Evolutionary conservation across 176 grass and related monocot species (phyloP), one percentile per base, ranked within the genome.

Genomic region (Dactylis glomerata): DNA sequence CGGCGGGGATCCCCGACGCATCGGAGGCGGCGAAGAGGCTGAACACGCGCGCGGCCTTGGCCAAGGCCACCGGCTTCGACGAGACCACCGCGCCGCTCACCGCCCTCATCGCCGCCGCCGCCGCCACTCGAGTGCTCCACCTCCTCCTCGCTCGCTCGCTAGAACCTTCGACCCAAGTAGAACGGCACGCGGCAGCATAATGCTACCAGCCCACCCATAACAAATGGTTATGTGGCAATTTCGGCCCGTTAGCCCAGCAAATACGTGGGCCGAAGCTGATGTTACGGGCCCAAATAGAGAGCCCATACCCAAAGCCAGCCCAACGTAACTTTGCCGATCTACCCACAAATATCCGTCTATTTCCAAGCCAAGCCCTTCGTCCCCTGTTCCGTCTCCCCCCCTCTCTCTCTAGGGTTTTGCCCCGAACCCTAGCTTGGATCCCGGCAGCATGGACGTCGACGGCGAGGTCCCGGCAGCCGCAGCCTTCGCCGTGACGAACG

Each of bases 361-460:
- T 82, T 72, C 19, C 15, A 52, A 77, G 3, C 64, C 73, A 55
- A 6, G 32, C 40, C 13, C 69, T 62, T 61, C 78, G 40, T 23
- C 54, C 40, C 31, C 58, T 13, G 24, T 27, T 54, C 33, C 12
- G 6, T 58, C 37, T 51, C 63, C 58, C 31, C 58, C 50, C 61
- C 2, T 36, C 31, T 32, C 49, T 46, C 49, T 42, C 79, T 89
- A 84, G 85, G 80, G 86, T 85, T 92, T 86, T 83, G 81, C 76
- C 1, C 26, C 64, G 52, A 75, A 63, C 80, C 79, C 79, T 81
- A 88, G 10, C 75, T 22, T 20, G 50, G 3, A 82, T 74, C 91
- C 78, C 33, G 45, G 16, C 54, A 22, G 3, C 57, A 97, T 99
- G 97, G 93, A 99, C 78, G 91, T 89, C 20, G 93, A 93, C 12